Conservation (phyloP, 2,329 filamentous ascomycete species). For the Diaporthe humulicola region DNA sequence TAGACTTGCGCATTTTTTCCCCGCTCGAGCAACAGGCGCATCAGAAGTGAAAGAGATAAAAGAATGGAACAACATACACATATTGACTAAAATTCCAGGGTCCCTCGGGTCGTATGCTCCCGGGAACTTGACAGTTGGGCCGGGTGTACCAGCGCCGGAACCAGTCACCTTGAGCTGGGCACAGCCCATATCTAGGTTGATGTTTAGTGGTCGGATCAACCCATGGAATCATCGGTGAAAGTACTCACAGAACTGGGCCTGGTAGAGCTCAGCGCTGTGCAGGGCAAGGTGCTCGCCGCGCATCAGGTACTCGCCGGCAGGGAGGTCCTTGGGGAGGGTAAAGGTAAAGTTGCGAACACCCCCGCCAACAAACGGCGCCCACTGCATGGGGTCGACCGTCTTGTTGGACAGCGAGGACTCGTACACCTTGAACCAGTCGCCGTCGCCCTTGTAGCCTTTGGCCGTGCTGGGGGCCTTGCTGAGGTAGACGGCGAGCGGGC, state of each 20-base stretch:
- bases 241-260: slow-evolving; percentile 51
- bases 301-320: slow-evolving; percentile 57
- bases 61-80: slow-evolving; percentile 44
- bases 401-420: slow-evolving; percentile 49
- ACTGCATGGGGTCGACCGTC: slow-evolving; percentile 48
- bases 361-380: slow-evolving; percentile 43
- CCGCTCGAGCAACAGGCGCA: too few species aligned
- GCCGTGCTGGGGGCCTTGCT: slow-evolving; percentile 51
- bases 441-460: slow-evolving; percentile 49
- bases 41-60: too few species aligned
- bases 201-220: neutral
- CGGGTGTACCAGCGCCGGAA: slow-evolving; percentile 48
- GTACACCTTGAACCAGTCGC: slow-evolving; percentile 55
- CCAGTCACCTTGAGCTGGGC: slow-evolving; percentile 51
- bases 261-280: slow-evolving; percentile 49
- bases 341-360: slow-evolving; percentile 51
- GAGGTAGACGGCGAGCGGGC: slow-evolving; percentile 55
- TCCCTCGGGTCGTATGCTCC: slow-evolving; percentile 50
- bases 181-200: slow-evolving; percentile 49
- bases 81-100: slow-evolving; percentile 51
- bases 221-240: accelerated
- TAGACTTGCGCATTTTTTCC: too few species aligned
- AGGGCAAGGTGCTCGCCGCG: slow-evolving; percentile 57
- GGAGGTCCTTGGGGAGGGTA: slow-evolving; percentile 46
- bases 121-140: slow-evolving; percentile 49